phyloP scores from a whole-genome alignment of 495 filamentous ascomycete species.

The Podospora bellae-mahoneyi region DNA sequence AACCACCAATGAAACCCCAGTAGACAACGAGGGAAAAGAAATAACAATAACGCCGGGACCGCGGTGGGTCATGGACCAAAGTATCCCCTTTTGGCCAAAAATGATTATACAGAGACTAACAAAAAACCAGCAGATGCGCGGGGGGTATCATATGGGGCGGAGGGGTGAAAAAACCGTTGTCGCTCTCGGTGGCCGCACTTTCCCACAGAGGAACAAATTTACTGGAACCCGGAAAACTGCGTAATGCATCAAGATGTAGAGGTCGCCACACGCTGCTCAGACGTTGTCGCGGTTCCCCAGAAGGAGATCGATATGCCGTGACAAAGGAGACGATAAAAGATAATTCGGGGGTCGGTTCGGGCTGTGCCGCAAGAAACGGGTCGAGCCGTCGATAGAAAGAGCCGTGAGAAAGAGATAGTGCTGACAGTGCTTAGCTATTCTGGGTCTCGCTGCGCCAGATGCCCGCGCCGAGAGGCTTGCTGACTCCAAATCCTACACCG shows the following conservation, averaged over 20 bases:
- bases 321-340: constrained; percentile 6
- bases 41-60: constrained; percentile 9
- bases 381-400: not conserved
- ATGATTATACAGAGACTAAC: constrained; percentile 9
- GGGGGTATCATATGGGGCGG: constrained; percentile 3
- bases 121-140: constrained; percentile 10
- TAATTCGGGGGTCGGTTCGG: not conserved
- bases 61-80: constrained; percentile 5
- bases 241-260: constrained; percentile 1
- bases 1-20: not conserved
- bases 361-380: constrained; percentile 7
- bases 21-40: constrained; percentile 1
- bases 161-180: not conserved
- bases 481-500: constrained; percentile 48
- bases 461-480: constrained; percentile 47
- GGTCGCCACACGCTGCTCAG: not conserved
- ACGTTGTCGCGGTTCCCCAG: not conserved
- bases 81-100: not conserved
- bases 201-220: not conserved
- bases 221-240: not conserved
- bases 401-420: not conserved
- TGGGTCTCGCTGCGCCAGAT: constrained; percentile 42
- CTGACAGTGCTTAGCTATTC: constrained; percentile 22
- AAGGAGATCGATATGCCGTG: constrained; percentile 7
- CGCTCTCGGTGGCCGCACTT: not conserved